Evolutionary conservation across 129 eudicot species (phyloP).

Genomic region (Centella asiatica): DNA sequence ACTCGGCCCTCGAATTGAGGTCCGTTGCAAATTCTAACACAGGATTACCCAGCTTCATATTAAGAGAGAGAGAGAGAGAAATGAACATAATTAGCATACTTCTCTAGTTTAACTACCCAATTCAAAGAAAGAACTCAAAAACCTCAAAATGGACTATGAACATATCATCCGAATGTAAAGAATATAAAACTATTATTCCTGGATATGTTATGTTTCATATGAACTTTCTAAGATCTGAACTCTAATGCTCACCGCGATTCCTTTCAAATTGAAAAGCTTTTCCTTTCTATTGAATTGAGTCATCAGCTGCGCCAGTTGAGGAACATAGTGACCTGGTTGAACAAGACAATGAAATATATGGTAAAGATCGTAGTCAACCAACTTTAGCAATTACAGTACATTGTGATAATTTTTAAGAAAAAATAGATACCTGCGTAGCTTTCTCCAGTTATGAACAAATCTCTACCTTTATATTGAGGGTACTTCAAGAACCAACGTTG

Average conservation of each 20-base stretch:
- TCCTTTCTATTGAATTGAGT: constrained; percentile 25
- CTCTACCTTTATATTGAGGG: constrained; percentile 28
- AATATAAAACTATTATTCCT: too few species aligned
- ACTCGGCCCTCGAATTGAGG: constrained; percentile 47
- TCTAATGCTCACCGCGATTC: constrained; percentile 41
- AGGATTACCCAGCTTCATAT: constrained; percentile 71
- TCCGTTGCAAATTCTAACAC: constrained; percentile 29
- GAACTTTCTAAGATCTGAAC: background rate
- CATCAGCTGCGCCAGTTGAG: constrained; percentile 63
- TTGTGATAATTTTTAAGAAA: too few species aligned
- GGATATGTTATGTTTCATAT: background rate
- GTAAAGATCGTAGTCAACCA: background rate
- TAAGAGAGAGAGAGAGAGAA: too few species aligned
- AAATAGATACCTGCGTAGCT: constrained; percentile 63
- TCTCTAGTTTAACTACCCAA: background rate
- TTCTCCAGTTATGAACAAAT: constrained; percentile 63
- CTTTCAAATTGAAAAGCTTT: constrained; percentile 39
- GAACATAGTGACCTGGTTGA: constrained; percentile 61
- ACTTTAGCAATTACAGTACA: too few species aligned
- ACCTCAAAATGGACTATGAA: too few species aligned
- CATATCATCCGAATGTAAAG: too few species aligned
- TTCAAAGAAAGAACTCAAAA: too few species aligned
- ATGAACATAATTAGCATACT: background rate
- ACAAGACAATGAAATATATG: background rate
- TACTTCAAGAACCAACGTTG: constrained; percentile 35